These are phyloP conservation scores for Cytospora piceicola DNA, from an alignment of 2,329 filamentous ascomycete species.

Conservation along the genomic window DNA sequence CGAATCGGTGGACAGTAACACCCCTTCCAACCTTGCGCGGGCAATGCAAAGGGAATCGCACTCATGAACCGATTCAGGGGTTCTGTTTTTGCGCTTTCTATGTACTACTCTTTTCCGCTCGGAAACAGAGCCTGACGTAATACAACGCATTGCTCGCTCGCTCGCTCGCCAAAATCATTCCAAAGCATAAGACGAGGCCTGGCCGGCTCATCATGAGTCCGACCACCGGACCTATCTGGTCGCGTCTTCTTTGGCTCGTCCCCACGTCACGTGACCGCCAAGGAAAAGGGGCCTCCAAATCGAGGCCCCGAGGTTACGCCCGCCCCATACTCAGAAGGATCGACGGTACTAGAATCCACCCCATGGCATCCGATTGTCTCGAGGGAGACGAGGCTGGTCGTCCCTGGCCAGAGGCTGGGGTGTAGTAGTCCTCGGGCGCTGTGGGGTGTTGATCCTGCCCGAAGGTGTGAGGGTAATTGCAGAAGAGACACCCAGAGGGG, in stretches of 20 bases:
- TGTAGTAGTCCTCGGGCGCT: neutral
- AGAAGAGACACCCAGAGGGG: neutral
- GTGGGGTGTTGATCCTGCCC: neutral
- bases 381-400: neutral
- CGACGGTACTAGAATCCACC: conserved; percentile 1
- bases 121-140: neutral
- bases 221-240: too few species aligned
- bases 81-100: neutral
- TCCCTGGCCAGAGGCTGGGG: neutral
- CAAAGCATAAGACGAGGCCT: neutral
- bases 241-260: neutral
- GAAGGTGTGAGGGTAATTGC: neutral
- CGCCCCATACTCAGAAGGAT: neutral
- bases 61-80: too few species aligned
- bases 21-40: neutral
- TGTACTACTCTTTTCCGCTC: neutral
- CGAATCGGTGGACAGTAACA: too few species aligned
- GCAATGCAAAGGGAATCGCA: neutral
- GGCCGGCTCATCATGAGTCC: neutral
- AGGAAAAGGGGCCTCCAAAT: neutral
- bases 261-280: too few species aligned
- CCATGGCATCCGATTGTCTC: neutral
- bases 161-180: neutral
- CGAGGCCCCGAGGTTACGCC: neutral
- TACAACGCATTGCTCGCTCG: conserved; percentile 5